Percentiles rank a stretch among this genome's conserved stretches.
Conservation (phyloP, 306 rosid species). For the Cyclanthera cordifolia region DNA sequence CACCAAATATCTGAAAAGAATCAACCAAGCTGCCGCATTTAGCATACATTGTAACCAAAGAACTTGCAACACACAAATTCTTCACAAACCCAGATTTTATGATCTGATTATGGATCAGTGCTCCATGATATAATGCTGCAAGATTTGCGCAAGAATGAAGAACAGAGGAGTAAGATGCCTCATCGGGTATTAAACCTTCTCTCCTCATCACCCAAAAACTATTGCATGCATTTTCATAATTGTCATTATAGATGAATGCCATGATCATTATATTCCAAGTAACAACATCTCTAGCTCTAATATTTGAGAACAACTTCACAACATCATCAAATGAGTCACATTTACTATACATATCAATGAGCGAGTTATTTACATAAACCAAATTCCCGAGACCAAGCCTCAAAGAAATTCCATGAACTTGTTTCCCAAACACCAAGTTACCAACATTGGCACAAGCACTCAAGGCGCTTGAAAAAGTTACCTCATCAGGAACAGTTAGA, state of each 20-base stretch:
- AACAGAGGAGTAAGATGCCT: conserved; percentile 38
- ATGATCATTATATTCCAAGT: conserved; percentile 46
- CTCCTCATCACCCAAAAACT: conserved; percentile 35
- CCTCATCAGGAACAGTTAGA: conserved; percentile 33
- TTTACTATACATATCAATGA: conserved; percentile 44
- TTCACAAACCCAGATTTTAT: conserved; percentile 34
- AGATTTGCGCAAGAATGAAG: conserved; percentile 42
- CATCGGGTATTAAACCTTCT: conserved; percentile 42
- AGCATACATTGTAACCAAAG: conserved; percentile 49
- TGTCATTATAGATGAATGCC: conserved; percentile 25
- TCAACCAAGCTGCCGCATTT: conserved; percentile 44
- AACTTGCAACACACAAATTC: conserved; percentile 31
- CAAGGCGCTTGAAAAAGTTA: conserved; percentile 38
- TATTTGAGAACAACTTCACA: conserved; percentile 27
- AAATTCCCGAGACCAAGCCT: conserved; percentile 34
- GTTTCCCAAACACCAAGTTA: conserved; percentile 33
- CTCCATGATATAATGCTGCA: conserved; percentile 38
- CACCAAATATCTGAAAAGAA: conserved; percentile 30
- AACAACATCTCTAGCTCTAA: conserved; percentile 39
- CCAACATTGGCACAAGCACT: conserved; percentile 39
- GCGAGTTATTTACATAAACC: conserved; percentile 41
- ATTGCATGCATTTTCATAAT: conserved; percentile 39
- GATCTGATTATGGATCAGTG: conserved; percentile 34
- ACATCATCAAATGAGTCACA: conserved; percentile 35
- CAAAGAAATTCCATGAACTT: conserved; percentile 39